Evolutionary conservation across 1,139 yeast species (phyloP), one percentile per base, ranked within the genome.

Genomic region (Suhomyces bribrorum): DNA sequence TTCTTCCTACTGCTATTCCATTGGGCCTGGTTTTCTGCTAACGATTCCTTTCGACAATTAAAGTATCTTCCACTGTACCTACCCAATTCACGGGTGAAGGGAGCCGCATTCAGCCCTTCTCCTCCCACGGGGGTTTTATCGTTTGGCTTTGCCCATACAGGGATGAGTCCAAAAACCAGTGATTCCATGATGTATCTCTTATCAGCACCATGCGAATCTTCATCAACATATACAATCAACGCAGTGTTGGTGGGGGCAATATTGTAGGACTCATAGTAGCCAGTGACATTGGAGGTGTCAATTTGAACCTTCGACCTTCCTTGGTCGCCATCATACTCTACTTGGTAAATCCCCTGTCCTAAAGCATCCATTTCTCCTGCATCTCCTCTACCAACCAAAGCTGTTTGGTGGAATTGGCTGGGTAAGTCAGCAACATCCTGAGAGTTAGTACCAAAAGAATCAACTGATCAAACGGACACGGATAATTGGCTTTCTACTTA

Each of bases 11-110:
- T 57, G 9, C 74, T 50, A 17, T 62, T 67, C 89, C 90, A 84
- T 22, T 79, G 59, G 23, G 67, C 61, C 27, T 68, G 62, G 1
- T 59, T 59, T 22, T 65, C 63, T 0, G 61, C 60, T 8, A 85
- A 50, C 1, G 79, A 69, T 46, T 85, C 94, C 34, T 62, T 61
- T 29, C 88, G 62, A 16, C 92, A 86, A 59, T 85, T 85, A 62
- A 85, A 83, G 36, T 57, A 61, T 29, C 54, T 57, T 7, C 67
- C 56, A 41, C 68, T 65, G 29, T 50, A 49, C 31, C 49, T 48
- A 34, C 61, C 69, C 14, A 68, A 40, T 34, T 69, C 74, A 29
- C 55, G 57, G 0, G 66, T 56, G 42, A 58, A 57, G 20, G 44
- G 36, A 2, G 17, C n/a, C 7, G 31, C 32, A 5, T 36, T 36